Evolutionary conservation across 2,329 filamentous ascomycete genomes (phyloP).

Genomic region (Venturia nashicola): DNA sequence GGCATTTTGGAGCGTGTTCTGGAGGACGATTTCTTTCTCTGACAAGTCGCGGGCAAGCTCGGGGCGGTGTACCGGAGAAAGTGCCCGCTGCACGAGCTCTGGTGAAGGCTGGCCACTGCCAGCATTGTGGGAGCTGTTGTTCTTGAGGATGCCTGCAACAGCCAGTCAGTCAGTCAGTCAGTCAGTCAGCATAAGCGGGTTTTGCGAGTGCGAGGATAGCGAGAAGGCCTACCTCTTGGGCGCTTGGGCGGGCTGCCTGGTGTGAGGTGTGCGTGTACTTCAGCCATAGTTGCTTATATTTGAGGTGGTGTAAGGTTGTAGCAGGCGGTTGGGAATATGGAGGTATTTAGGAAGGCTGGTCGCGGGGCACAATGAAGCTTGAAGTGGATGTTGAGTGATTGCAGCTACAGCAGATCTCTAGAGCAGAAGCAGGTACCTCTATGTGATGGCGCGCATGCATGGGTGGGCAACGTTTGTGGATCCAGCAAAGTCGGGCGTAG

Average conservation of each 20-base stretch:
- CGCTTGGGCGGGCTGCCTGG: conserved; percentile 8
- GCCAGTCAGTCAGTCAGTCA: too few relatives aligned
- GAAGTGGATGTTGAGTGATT: not conserved
- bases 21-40: conserved; percentile 80
- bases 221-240: conserved; percentile 5
- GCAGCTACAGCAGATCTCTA: not conserved
- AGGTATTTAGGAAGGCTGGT: not conserved
- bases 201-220: not conserved
- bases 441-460: not conserved
- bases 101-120: conserved; percentile 24
- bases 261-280: conserved; percentile 3
- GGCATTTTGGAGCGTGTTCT: conserved; percentile 91
- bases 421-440: not conserved
- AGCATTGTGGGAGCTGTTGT: conserved; percentile 52
- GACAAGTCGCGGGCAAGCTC: conserved; percentile 38
- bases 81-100: conserved; percentile 1
- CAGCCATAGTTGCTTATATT: not conserved
- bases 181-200: conserved; percentile 1
- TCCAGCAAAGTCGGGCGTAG: not conserved
- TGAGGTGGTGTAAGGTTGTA: not conserved
- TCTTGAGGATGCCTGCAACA: conserved; percentile 77
- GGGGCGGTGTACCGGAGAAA: conserved; percentile 23
- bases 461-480: not conserved
- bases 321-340: not conserved
- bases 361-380: not conserved